Base-by-base conservation (phyloP, 2,329 filamentous ascomycete species). In the Bipolaris bicolor region DNA sequence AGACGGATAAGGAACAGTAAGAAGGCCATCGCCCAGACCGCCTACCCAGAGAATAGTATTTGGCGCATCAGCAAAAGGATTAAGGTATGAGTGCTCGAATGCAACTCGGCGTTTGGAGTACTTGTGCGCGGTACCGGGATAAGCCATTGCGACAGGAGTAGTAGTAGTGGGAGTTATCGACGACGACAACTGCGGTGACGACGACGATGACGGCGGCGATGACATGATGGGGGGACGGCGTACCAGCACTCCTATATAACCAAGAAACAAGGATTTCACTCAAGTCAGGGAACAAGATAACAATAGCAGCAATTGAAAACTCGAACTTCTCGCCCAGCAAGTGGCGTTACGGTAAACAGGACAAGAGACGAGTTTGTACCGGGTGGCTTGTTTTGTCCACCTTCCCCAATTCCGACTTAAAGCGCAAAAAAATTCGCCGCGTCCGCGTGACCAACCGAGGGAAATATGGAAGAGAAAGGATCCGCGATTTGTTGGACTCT, bases 11-110 rank as follows among this genome's bases (percentile, higher is more conserved):
- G 81, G 77, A 7, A 89, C 82, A 0, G 86, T 87, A 61, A 89
- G 84, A 57, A 89, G 84, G 1, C 88, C 88, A 73, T 91, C 90
- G 36, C 83, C 83, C 15, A 92, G 83, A 34, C 90, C 90, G 60
- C 88, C 88, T 61, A 91, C 82, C 77, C 89, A 90, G 58, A 92
- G 75, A 52, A 92, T 75, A 3, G 86, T 87, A 74, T 90, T 86
- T 22, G 50, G 55, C 18, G 39, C 37, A 57, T 74, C 47, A 16
- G 41, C 68, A 52, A 60, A 57, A 55, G 73, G 44, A 24, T 46
- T n/a, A 6, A 54, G 33, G 72, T 78, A 55, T 31, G 72, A 67
- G 55, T 80, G 78, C 60, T 82, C 80, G 66, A 82, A 82, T 31
- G 80, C 80, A 55, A 76, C 65, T 57, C 81, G 72, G 24, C 69